Conservation (phyloP, 495 filamentous ascomycete species). For the Thermochaetoides thermophila region DNA sequence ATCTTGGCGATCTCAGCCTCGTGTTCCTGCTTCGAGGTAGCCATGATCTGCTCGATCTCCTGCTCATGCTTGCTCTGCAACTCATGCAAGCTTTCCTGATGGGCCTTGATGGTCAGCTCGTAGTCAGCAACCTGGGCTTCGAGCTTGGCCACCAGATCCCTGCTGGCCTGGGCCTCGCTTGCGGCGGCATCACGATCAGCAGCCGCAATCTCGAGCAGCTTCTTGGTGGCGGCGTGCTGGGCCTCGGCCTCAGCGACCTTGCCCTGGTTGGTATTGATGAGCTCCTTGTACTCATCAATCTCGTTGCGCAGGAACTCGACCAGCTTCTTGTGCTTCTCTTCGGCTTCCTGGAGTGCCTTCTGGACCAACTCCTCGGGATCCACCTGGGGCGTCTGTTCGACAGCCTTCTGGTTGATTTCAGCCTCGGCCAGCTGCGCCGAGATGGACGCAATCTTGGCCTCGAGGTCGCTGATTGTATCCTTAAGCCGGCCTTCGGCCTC, state of each 20-base stretch:
- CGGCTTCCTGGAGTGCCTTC: constrained; percentile 20
- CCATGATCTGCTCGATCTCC: constrained; percentile 34
- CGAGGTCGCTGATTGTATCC: constrained; percentile 55
- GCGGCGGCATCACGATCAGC: constrained; percentile 30
- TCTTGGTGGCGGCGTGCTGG: constrained; percentile 42
- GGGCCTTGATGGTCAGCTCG: constrained; percentile 32
- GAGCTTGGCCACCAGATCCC: constrained; percentile 38
- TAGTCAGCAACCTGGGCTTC: constrained; percentile 42
- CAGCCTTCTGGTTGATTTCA: too few relatives aligned
- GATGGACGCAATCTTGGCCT: constrained; percentile 34
- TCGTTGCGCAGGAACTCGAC: constrained; percentile 54
- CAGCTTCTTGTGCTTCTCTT: constrained; percentile 45
- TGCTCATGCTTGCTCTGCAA: constrained; percentile 30
- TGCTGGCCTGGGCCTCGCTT: constrained; percentile 33
- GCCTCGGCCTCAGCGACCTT: constrained; percentile 53
- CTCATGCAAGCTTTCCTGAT: constrained; percentile 31
- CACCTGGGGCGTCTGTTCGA: too few relatives aligned
- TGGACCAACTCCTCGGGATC: constrained; percentile 20
- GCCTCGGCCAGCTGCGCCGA: constrained; percentile 23
- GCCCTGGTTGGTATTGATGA: constrained; percentile 45
- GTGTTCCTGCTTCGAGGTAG: constrained; percentile 24
- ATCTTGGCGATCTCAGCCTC: constrained; percentile 30
- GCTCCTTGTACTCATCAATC: constrained; percentile 64
- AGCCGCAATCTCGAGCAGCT: constrained; percentile 38
- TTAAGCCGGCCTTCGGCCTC: constrained; percentile 57